Conservation (phyloP, 148 eudicot species). For the Amaranthus hypochondriacus region DNA sequence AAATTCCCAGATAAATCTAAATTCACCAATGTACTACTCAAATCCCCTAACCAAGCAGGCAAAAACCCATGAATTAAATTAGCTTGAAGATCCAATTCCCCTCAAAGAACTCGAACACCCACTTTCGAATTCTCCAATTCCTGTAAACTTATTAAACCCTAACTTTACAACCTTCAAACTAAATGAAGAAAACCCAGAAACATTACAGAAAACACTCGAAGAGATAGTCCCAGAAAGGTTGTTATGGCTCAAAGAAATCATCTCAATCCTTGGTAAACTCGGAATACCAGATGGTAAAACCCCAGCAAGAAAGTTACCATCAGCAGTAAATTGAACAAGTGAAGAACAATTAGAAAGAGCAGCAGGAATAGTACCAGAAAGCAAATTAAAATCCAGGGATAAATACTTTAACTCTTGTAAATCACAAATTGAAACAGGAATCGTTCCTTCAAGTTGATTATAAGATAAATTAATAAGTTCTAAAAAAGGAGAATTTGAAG, state of each 20-base stretch:
- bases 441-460: constrained; percentile 46
- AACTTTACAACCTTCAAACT: constrained; percentile 40
- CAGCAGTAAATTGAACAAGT: constrained; percentile 56
- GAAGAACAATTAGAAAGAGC: constrained; percentile 53
- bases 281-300: constrained; percentile 48
- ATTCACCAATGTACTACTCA: constrained; percentile 27
- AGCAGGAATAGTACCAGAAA: constrained; percentile 59
- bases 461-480: constrained; percentile 48
- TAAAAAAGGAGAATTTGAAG: constrained; percentile 21
- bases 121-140: constrained; percentile 13
- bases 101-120: constrained; percentile 37
- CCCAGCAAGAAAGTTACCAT: constrained; percentile 48
- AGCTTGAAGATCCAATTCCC: constrained; percentile 47
- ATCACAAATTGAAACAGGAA: constrained; percentile 48
- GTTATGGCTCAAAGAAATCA: constrained; percentile 48
- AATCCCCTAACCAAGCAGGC: constrained; percentile 49
- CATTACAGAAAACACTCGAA: constrained; percentile 47
- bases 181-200: constrained; percentile 26
- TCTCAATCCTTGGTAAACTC: constrained; percentile 40
- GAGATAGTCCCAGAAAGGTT: constrained; percentile 59
- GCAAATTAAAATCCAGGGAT: constrained; percentile 46
- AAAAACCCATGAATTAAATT: constrained; percentile 50
- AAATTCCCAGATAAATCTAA: constrained; percentile 61
- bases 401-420: constrained; percentile 44
- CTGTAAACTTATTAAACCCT: constrained; percentile 54